These are phyloP conservation scores for Ascochyta koolunga DNA, from an alignment of 2,329 filamentous ascomycete species.

Conservation along the genomic window DNA sequence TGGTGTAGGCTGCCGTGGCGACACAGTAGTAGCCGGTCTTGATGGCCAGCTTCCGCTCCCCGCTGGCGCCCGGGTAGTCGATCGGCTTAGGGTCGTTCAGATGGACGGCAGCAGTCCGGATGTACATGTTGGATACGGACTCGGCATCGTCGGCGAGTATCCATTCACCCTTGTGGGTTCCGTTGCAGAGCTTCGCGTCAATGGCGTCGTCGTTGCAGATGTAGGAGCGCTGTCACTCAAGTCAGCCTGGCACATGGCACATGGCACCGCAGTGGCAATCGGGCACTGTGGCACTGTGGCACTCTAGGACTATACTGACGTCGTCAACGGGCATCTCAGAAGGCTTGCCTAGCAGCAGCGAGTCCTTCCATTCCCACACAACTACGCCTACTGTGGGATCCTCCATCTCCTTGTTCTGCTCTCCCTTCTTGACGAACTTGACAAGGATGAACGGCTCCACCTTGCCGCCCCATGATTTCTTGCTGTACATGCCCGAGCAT, in stretches of 20 bases:
- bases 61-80: conserved; percentile 74
- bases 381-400: conserved; percentile 83
- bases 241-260: conserved; percentile 32
- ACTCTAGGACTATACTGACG: conserved; percentile 22
- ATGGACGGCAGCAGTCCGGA: conserved; percentile 81
- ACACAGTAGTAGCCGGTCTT: conserved; percentile 98
- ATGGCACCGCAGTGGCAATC: too few species aligned
- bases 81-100: conserved; percentile 75
- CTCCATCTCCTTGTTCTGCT: conserved; percentile 60
- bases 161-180: conserved; percentile 81
- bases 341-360: conserved; percentile 74
- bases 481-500: conserved; percentile 95
- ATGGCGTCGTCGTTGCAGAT: conserved; percentile 80
- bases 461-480: conserved; percentile 83
- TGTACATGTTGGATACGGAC: conserved; percentile 70
- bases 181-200: conserved; percentile 72
- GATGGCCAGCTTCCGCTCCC: conserved; percentile 38
- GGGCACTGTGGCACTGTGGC: too few species aligned
- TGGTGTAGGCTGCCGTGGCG: conserved; percentile 73
- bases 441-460: conserved; percentile 88
- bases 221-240: conserved; percentile 59
- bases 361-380: conserved; percentile 94
- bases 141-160: conserved; percentile 79
- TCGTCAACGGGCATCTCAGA: conserved; percentile 37
- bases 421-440: conserved; percentile 69